These are phyloP conservation scores for Aspergillus cavernicola DNA, from an alignment of 495 filamentous ascomycete genomes.

Conservation along the genomic window DNA sequence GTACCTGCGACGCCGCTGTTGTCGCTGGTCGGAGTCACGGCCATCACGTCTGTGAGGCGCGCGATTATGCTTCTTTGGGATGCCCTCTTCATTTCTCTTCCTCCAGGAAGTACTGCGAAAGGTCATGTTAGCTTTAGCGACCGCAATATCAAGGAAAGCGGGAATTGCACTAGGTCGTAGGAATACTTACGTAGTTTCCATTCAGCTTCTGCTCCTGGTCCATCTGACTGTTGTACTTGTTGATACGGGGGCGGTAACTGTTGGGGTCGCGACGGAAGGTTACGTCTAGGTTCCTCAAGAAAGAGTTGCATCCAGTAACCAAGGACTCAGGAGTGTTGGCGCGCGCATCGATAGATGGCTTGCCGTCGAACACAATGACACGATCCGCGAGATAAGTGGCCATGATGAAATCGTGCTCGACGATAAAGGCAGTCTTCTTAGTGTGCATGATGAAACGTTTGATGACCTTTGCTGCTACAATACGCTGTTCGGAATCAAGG, in stretches of 20 bases:
- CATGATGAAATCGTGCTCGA: conserved; percentile 99
- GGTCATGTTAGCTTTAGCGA: neutral
- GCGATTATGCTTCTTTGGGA: conserved; percentile 45
- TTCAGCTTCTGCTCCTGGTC: conserved; percentile 94
- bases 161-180: neutral
- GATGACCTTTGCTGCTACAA: conserved; percentile 92
- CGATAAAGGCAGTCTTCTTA: conserved; percentile 98
- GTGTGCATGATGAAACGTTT: conserved; percentile 99
- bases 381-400: conserved; percentile 94
- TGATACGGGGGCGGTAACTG: conserved; percentile 94
- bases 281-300: conserved; percentile 92
- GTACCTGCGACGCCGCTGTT: conserved; percentile 31
- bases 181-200: conserved; percentile 79
- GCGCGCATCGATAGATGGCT: conserved; percentile 80
- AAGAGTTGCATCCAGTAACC: conserved; percentile 93
- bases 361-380: conserved; percentile 96
- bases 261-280: conserved; percentile 97
- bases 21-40: conserved; percentile 40
- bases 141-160: neutral
- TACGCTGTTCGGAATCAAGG: conserved; percentile 98
- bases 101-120: conserved; percentile 76
- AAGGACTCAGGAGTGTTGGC: conserved; percentile 89
- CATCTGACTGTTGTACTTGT: conserved; percentile 91
- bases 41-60: conserved; percentile 39
- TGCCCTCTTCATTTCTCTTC: conserved; percentile 75